phyloP scores from a whole-genome alignment of 352 stramenopile species.

The Phytophthora litchii region DNA sequence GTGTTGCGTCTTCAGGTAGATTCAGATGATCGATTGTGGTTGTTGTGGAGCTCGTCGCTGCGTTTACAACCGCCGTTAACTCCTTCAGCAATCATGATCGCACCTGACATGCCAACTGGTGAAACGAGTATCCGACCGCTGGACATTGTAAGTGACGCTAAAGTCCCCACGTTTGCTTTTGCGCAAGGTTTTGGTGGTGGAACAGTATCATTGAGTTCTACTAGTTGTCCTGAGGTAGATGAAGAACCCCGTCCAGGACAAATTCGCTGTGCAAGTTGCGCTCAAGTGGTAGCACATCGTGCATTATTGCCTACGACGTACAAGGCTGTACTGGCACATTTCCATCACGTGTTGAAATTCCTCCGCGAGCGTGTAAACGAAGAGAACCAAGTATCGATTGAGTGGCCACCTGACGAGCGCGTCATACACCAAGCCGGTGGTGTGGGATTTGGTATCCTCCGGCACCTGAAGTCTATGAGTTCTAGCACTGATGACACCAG shows the following conservation, averaged over 20 bases:
- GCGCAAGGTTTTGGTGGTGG: conserved; percentile 29
- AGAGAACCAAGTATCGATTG: conserved; percentile 54
- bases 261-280: conserved; percentile 88
- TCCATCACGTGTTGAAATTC: conserved; percentile 87
- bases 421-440: conserved; percentile 91
- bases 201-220: conserved; percentile 23
- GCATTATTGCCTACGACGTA: conserved; percentile 90
- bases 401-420: conserved; percentile 90
- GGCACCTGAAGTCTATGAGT: conserved; percentile 22
- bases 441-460: conserved; percentile 92
- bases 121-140: conserved; percentile 46
- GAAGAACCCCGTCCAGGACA: conserved; percentile 35
- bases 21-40: conserved; percentile 92
- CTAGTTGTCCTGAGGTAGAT: conserved; percentile 6
- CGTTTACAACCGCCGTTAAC: conserved; percentile 52
- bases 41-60: conserved; percentile 95
- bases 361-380: conserved; percentile 53
- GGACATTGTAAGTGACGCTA: conserved; percentile 70
- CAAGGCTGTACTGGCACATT: conserved; percentile 95
- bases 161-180: conserved; percentile 64
- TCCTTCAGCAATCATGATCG: neutral
- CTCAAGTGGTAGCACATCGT: conserved; percentile 58
- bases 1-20: conserved; percentile 97
- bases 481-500: conserved; percentile 17
- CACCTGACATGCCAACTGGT: conserved; percentile 1